Conservation (phyloP, 2,329 filamentous ascomycete species). For the Cyphellophora attinorum region DNA sequence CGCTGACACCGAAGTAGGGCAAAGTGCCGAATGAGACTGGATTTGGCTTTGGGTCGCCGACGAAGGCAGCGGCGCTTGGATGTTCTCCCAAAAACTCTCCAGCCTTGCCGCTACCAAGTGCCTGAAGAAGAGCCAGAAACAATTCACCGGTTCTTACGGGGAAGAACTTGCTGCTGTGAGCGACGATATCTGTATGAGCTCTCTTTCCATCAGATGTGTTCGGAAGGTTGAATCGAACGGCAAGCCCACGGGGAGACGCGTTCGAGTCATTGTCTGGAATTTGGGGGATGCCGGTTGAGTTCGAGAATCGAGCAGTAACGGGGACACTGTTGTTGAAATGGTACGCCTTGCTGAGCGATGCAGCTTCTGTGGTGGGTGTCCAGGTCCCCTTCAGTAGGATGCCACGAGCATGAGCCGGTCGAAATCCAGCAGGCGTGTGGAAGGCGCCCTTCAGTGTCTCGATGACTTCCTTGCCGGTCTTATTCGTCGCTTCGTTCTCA, state of each 20-base stretch:
- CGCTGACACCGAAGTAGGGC: constrained; percentile 31
- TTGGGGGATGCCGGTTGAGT: constrained; percentile 40
- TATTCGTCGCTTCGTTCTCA: constrained; percentile 28
- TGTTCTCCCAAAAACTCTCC: constrained; percentile 34
- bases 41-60: constrained; percentile 40
- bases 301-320: constrained; percentile 42
- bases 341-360: constrained; percentile 35
- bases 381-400: constrained; percentile 44
- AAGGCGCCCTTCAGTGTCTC: constrained; percentile 28
- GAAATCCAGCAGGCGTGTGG: constrained; percentile 30
- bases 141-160: constrained; percentile 43
- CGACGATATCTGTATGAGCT: constrained; percentile 47
- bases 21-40: constrained; percentile 41
- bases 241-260: constrained; percentile 40
- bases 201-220: constrained; percentile 25
- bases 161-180: constrained; percentile 44
- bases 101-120: constrained; percentile 25
- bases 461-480: constrained; percentile 29
- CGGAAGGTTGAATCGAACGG: constrained; percentile 38
- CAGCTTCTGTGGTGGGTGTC: constrained; percentile 35
- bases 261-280: constrained; percentile 41
- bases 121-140: constrained; percentile 41
- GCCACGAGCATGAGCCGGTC: constrained; percentile 48
- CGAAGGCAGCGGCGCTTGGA: constrained; percentile 39
- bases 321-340: constrained; percentile 41